phyloP scores from a whole-genome alignment of 1,284 basidiomycete species.

The Leucoagaricus sp. region DNA sequence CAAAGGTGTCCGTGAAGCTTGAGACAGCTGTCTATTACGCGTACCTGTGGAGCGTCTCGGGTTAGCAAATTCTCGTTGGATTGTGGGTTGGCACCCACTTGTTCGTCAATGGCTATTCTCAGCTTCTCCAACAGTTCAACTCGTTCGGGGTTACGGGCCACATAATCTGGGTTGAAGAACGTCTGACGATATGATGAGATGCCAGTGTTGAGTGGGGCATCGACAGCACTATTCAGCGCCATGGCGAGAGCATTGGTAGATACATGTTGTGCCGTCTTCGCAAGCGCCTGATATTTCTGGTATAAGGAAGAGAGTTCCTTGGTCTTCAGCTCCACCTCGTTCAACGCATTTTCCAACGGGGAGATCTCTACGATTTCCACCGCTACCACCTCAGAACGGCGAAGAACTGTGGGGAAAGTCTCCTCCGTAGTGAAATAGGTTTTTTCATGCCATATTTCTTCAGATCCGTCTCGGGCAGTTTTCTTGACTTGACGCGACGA shows the following conservation, averaged over 20 bases:
- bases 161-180: slow-evolving; percentile 78
- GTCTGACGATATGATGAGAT: slow-evolving; percentile 76
- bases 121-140: slow-evolving; percentile 72
- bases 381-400: slow-evolving; percentile 87
- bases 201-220: slow-evolving; percentile 78
- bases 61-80: not conserved
- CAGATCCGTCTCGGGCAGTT: slow-evolving; percentile 57
- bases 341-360: slow-evolving; percentile 83
- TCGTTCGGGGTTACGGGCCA: slow-evolving; percentile 70
- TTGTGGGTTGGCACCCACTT: slow-evolving; percentile 48
- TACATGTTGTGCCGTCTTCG: slow-evolving; percentile 71
- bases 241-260: slow-evolving; percentile 87
- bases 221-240: slow-evolving; percentile 86
- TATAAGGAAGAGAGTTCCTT: slow-evolving; percentile 74
- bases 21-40: slow-evolving; percentile 82
- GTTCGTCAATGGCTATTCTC: slow-evolving; percentile 76
- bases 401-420: slow-evolving; percentile 88
- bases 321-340: slow-evolving; percentile 78
- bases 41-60: slow-evolving; percentile 47
- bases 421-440: slow-evolving; percentile 87
- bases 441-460: slow-evolving; percentile 89
- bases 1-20: slow-evolving; percentile 83
- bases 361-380: slow-evolving; percentile 79
- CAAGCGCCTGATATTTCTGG: slow-evolving; percentile 73
- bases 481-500: slow-evolving; percentile 72